These are phyloP conservation scores for Paraleonurus japonicus DNA, from an alignment of 257 asterid species.

Conservation along the genomic window DNA sequence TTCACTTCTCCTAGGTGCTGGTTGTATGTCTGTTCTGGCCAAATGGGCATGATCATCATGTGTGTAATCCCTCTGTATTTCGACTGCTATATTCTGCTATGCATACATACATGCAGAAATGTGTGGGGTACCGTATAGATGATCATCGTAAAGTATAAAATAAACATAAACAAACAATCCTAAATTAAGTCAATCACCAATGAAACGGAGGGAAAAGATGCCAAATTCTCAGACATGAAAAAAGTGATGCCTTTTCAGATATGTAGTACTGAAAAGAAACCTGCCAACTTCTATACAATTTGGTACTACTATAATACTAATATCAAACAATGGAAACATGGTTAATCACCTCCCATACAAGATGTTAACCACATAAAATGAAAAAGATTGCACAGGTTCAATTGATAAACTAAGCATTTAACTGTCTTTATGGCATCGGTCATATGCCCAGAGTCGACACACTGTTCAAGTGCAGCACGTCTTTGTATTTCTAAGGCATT, in stretches of 20 bases:
- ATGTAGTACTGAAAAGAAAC: neutral
- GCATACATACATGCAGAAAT: neutral
- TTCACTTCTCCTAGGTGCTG: slow-evolving; percentile 59
- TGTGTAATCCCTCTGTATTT: neutral
- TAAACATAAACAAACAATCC: neutral
- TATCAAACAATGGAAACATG: neutral
- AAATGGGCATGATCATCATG: slow-evolving; percentile 54
- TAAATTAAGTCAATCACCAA: neutral
- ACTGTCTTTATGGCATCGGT: neutral
- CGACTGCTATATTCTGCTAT: neutral
- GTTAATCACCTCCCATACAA: neutral
- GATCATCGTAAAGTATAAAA: neutral
- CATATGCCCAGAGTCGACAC: neutral
- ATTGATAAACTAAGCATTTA: neutral
- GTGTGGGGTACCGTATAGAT: neutral
- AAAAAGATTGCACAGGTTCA: neutral
- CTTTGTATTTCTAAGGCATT: neutral
- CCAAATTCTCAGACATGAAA: neutral
- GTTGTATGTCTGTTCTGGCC: slow-evolving; percentile 61
- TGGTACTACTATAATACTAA: neutral
- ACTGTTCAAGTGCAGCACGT: neutral
- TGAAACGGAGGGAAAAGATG: neutral
- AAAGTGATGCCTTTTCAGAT: neutral
- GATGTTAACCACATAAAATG: slow-evolving; percentile 6
- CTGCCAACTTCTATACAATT: neutral